A percentile compares a stretch with the other conserved stretches of the same genome.
phyloP scores from a whole-genome alignment of 306 rosid genomes.

The Medicago lupulina region DNA sequence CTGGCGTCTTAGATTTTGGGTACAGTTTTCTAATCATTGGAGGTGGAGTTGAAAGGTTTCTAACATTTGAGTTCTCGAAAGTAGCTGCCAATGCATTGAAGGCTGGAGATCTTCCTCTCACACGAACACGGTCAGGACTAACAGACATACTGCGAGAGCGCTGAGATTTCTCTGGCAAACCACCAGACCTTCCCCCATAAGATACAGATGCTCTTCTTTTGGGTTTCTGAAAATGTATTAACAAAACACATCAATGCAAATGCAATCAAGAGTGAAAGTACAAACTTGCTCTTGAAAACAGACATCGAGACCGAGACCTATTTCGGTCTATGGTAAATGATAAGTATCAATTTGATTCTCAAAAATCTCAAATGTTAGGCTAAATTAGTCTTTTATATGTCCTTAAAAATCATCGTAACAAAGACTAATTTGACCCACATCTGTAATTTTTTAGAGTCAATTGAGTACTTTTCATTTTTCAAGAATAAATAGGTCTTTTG shows the following conservation, averaged over 20 bases:
- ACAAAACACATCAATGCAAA: conserved; percentile 38
- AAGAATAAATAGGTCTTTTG: neutral
- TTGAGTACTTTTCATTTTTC: neutral
- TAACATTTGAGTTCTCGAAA: conserved; percentile 70
- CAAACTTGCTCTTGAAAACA: neutral
- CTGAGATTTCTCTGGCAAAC: conserved; percentile 83
- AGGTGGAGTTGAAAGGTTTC: conserved; percentile 99
- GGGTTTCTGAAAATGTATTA: conserved; percentile 70
- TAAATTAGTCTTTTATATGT: neutral
- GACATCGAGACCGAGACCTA: neutral
- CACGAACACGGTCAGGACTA: conserved; percentile 92
- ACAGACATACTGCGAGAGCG: conserved; percentile 96
- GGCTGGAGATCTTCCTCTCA: conserved; percentile 98
- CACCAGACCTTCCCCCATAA: conserved; percentile 84
- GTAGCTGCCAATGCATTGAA: conserved; percentile 91
- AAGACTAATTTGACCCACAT: neutral
- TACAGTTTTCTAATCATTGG: conserved; percentile 81
- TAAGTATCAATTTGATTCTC: neutral
- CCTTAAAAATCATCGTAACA: neutral
- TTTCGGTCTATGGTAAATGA: neutral
- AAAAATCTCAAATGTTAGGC: neutral
- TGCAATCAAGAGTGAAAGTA: neutral
- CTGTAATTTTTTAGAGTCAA: neutral
- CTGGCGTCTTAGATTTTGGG: conserved; percentile 77
- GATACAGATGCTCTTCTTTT: conserved; percentile 78